Percentiles rank a stretch among this genome's conserved stretches.
Conservation (phyloP, 179 eudicot genomes). For the Vitellaria paradoxa region DNA sequence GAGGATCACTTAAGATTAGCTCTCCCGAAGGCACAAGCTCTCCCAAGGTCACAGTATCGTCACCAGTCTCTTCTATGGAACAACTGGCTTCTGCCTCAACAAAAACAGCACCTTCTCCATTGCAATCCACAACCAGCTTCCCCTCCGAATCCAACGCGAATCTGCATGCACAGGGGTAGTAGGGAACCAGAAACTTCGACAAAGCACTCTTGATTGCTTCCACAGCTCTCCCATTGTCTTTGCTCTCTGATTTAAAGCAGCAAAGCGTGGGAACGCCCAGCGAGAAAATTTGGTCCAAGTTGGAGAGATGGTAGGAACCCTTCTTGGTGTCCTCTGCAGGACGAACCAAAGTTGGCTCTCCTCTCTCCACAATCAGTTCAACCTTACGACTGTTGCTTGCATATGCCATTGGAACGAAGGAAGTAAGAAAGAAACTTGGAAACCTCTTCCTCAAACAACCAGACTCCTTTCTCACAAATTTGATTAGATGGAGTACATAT, state of each 20-base stretch:
- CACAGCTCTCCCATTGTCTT: constrained; percentile 29
- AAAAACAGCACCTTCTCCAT: constrained; percentile 43
- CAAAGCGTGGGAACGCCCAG: constrained; percentile 41
- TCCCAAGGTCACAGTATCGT: constrained; percentile 45
- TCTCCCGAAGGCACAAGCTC: constrained; percentile 15
- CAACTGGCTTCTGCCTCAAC: constrained; percentile 56
- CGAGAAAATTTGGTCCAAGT: constrained; percentile 48
- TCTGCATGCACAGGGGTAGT: constrained; percentile 18
- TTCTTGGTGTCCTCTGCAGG: constrained; percentile 35
- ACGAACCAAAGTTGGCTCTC: constrained; percentile 30
- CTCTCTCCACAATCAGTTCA: constrained; percentile 27
- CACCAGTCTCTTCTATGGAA: constrained; percentile 37
- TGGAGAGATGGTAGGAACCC: constrained; percentile 48
- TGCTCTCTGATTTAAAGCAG: constrained; percentile 39
- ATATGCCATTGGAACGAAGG: no score
- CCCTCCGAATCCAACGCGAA: constrained; percentile 39
- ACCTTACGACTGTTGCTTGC: no score
- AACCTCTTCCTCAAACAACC: no score
- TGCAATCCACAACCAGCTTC: constrained; percentile 49
- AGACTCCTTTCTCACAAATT: no score
- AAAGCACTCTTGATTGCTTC: constrained; percentile 5
- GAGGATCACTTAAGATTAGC: background rate
- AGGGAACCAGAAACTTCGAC: no score
- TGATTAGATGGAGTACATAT: no score
- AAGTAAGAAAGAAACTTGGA: no score